phyloP scores from a whole-genome alignment of 2,329 filamentous ascomycete species.

The Fonsecaea multimorphosa region DNA sequence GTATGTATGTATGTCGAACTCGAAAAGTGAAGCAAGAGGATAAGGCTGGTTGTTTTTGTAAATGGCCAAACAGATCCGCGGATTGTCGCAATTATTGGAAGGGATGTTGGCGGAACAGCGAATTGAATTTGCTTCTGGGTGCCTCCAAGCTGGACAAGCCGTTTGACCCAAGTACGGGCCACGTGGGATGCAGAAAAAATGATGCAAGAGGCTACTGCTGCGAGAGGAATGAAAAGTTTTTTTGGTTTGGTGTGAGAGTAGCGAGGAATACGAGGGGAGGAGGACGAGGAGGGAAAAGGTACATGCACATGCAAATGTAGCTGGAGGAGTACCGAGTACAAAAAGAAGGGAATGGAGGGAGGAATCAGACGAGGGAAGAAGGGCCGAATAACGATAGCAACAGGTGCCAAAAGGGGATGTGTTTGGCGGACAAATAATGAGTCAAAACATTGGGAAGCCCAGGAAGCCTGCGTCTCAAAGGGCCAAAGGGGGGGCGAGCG shows the following conservation, averaged over 20 bases:
- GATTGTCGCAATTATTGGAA: constrained; percentile 13
- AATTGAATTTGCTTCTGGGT: constrained; percentile 12
- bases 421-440: neutral
- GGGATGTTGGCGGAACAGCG: constrained; percentile 12
- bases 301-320: neutral
- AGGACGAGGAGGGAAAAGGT: constrained; percentile 1
- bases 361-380: neutral
- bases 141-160: constrained; percentile 11
- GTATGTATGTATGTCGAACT: neutral
- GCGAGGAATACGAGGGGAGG: neutral
- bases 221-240: neutral
- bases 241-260: neutral
- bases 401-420: neutral
- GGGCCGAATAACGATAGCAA: neutral
- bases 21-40: constrained; percentile 10
- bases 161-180: constrained; percentile 10
- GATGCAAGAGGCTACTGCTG: neutral
- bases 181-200: constrained; percentile 29
- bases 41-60: constrained; percentile 16
- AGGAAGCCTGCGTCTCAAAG: no score
- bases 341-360: neutral
- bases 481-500: neutral
- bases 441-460: neutral
- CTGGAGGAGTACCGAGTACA: neutral
- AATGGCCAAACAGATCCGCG: constrained; percentile 11